Evolutionary conservation across 1,284 basidiomycete genomes (phyloP), one percentile per base, ranked within the genome.

Genomic region (Apiotrichum veenhuisii): DNA sequence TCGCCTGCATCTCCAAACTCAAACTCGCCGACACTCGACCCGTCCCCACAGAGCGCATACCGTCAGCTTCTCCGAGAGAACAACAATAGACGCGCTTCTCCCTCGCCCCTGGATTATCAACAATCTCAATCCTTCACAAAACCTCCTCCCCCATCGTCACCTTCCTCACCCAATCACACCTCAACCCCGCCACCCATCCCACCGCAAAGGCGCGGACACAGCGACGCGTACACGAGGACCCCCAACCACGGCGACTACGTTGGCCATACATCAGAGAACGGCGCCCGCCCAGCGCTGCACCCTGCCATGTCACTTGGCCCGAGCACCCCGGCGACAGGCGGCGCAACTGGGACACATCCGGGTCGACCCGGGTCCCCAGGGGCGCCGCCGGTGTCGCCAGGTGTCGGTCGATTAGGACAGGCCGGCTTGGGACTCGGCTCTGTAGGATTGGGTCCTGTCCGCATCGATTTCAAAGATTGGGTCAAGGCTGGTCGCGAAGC

Each of bases 381-480:
- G 36, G 55, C 33, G 12, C 46, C 33, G 26, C 55, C 55, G 1
- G 33, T 41, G 4, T 57, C 55, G 12, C 45, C 50, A 22, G 46
- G 46, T 25, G 25, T 49, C 37, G 23, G 53, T 14, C 52, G 37
- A 25, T n/a, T 42, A 3, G 36, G 30, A 9, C 34, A 43, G 9
- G 23, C 27, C 3, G 36, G 49, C 23, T 14, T 50, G 17, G 58
- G 54, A 2, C 45, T 59, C 12, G 54, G 58, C 22, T 34, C 48
- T 18, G 57, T 62, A 10, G 61, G 61, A 5, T 49, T 62, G 20
- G 61, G 61, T 15, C 57, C 57, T 12, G 55, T 54, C 23, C 61
- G 57, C n/a, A 58, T 62, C n/a, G 61, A 62, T 45, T 62, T 62
- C 26, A 62, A 62, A 42, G 61, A 62, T 54, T 62, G 61, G 61